Conservation (phyloP, 306 rosid species). For the Castanopsis chinensis region DNA sequence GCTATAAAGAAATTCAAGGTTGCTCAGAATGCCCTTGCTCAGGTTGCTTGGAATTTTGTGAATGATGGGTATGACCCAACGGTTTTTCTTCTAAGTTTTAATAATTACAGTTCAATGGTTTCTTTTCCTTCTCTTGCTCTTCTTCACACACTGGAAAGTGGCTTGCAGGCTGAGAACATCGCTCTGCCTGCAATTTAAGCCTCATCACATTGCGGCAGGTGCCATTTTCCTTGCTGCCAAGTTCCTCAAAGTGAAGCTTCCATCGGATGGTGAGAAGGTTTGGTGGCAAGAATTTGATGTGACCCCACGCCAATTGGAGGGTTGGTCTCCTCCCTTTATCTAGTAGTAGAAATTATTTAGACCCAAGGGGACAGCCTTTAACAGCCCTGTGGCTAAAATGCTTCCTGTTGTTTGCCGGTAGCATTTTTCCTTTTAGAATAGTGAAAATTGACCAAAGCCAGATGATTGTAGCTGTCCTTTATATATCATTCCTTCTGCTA, state of each 20-base stretch:
- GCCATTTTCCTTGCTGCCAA: conserved; percentile 99
- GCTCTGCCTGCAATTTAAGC: conserved; percentile 98
- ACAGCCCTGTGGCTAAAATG: neutral
- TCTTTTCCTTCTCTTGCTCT: conserved; percentile 31
- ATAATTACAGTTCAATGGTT: conserved; percentile 3
- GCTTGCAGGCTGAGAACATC: conserved; percentile 96
- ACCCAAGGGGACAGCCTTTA: conserved; percentile 6
- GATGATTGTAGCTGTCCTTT: neutral
- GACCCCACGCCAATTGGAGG: conserved; percentile 99
- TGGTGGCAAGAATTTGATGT: conserved; percentile 99
- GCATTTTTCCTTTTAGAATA: neutral
- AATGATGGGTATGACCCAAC: conserved; percentile 86
- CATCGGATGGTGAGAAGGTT: conserved; percentile 98
- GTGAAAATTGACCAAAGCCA: neutral
- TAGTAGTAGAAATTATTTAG: conserved; percentile 35
- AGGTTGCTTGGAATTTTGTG: conserved; percentile 99
- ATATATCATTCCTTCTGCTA: neutral
- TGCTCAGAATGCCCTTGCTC: conserved; percentile 98
- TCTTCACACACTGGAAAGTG: conserved; percentile 60
- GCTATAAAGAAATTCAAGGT: conserved; percentile 98
- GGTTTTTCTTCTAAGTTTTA: conserved; percentile 46
- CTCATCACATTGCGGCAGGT: conserved; percentile 99
- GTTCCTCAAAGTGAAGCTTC: conserved; percentile 96
- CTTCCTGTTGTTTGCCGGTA: neutral
- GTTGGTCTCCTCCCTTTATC: conserved; percentile 65